Base-by-base conservation (phyloP, 2,329 filamentous ascomycete species). In the Arthrobotrys sphaeroides region DNA sequence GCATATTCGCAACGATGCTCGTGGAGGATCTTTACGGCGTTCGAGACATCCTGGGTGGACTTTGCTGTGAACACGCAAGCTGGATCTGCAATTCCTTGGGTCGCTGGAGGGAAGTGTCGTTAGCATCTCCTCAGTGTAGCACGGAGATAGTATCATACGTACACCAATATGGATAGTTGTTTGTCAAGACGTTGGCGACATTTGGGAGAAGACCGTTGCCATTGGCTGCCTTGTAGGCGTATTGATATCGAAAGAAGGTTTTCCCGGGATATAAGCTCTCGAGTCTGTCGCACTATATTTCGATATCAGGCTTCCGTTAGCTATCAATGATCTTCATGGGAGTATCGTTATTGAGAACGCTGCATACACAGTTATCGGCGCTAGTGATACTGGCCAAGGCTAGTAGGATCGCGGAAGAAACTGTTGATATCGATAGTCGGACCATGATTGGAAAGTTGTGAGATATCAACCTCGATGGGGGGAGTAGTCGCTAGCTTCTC, bases 21-120 rank as follows among this genome's bases (percentile, higher is more conserved):
- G 24, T 79, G 78, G 0, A 85, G 78, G 1, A 82, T 78, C 47
- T 81, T 82, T 18, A 84, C 79, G 1, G 81, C 80, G 5, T 77
- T 76, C 3, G 83, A 81, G 5, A 84, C 83, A 69, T 85, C 83
- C 4, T 81, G 73, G 4, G 81, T 77, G 0, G 80, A 80, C 26
- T 78, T 62, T 13, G 70, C 70, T 1, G 62, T 68, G 47, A 74
- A 74, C 7, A 74, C 70, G 22, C 70, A 74, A n/a, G 36, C 36
- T 12, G 70, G 70, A 18, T n/a, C 38, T 7, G 43, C 62, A 18
- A 68, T 40, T 4, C 62, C 45, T 64, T 74, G 70, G 12, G 26
- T 47, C 10, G 70, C 70, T 74, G 9, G 38, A 38, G 12, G 1
- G 5, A 22, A 24, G 10, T 18, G n/a, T 16, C 16, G 24, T 55